Evolutionary conservation across 768 basidiomycete species (phyloP), one percentile per base, ranked within the genome.

Genomic region (Russula sp.): DNA sequence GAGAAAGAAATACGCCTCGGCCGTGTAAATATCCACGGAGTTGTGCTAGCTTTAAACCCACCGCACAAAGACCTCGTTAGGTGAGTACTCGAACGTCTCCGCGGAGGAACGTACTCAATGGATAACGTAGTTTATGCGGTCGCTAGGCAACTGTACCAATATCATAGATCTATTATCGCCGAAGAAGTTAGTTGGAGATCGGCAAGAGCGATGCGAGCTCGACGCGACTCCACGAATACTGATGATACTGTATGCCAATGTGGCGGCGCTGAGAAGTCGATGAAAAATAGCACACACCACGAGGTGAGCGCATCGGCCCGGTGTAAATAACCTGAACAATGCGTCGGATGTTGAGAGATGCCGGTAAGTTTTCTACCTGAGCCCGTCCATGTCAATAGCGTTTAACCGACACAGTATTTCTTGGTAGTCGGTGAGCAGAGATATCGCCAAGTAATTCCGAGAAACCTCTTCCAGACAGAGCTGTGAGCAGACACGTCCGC

Each of bases 1-100:
- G 16, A 20, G 42, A n/a, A 40, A 6, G 46, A 48, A 48, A 48
- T n/a, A 22, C 52, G 28, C 59, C 16, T 53, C 59, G 50, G 59
- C 59, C 50, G 30, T 32, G 30, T 20, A 28, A 28, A n/a, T 6
- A 24, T n/a, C 38, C 14, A 22, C 28, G 20, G 28, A 32, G 50
- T 61, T 52, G 38, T 16, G 36, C 26, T 18, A 28, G 18, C 36
- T 34, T 20, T 38, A 20, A 16, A 11, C n/a, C 38, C 16, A 40
- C 38, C 36, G 38, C 50, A 28, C 28, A 42, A 32, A 42, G 16
- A 13, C 8, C 28, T 42, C 14, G 50, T 24, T 14, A 28, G 40
- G 16, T 10, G 5, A n/a, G 22, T 14, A 2, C 30, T 42, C 18
- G 42, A 13, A 20, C 22, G 11, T 32, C 51, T 32, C 59, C 59